Conservation (phyloP, 2,329 filamentous ascomycete genomes). For the Blastomyces percursus region DNA sequence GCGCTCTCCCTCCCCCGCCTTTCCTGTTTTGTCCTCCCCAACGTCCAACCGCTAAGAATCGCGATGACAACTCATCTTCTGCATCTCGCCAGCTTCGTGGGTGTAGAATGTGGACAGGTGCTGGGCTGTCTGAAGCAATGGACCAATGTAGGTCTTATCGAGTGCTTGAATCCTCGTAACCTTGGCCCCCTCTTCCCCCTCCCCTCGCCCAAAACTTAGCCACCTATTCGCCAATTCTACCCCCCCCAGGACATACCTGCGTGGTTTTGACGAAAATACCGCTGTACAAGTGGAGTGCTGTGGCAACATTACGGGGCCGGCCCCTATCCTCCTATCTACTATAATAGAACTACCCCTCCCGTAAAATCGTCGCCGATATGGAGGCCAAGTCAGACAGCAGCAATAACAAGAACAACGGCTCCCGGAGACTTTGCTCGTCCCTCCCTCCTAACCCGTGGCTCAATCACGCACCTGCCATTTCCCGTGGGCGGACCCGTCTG, state of each 20-base stretch:
- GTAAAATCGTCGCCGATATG: slow-evolving; percentile 20
- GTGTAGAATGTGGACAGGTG: slow-evolving; percentile 9
- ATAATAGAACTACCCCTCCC: not conserved
- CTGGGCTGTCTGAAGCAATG: slow-evolving; percentile 1
- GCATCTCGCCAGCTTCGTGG: slow-evolving; percentile 11
- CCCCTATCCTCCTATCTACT: not conserved
- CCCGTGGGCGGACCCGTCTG: slow-evolving; percentile 18
- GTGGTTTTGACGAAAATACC: not conserved
- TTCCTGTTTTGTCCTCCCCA: not conserved
- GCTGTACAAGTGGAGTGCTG: not conserved
- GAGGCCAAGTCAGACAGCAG: slow-evolving; percentile 23
- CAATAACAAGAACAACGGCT: slow-evolving; percentile 19
- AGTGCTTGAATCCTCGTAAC: slow-evolving; percentile 5
- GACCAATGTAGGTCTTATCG: slow-evolving; percentile 9
- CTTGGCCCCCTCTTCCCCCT: not conserved
- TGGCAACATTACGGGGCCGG: slow-evolving; percentile 7
- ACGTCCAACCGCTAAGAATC: slow-evolving; percentile 1
- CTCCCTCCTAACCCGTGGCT: slow-evolving; percentile 24
- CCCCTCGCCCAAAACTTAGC: not conserved
- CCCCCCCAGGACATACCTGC: slow-evolving; percentile 3
- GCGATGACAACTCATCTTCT: slow-evolving; percentile 16
- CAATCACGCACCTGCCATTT: slow-evolving; percentile 20
- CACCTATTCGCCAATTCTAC: slow-evolving; percentile 1
- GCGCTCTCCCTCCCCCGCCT: not conserved
- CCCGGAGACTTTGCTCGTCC: slow-evolving; percentile 22